phyloP scores from a whole-genome alignment of 2,329 filamentous ascomycete genomes.

The Sordariomycetes sp. region DNA sequence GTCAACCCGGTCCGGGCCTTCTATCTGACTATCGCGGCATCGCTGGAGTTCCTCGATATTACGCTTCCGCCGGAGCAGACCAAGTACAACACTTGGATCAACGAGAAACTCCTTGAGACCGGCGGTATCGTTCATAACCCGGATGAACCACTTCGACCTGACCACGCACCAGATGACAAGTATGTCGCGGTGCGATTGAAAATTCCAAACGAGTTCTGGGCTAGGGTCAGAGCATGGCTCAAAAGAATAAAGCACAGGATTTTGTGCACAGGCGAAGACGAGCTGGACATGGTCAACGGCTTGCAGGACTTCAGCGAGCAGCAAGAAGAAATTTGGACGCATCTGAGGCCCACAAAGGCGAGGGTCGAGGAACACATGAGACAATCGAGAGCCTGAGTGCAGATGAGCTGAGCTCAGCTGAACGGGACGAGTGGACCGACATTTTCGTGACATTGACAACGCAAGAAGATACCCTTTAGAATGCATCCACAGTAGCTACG shows the following conservation, averaged over 20 bases:
- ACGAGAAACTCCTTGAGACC: slow-evolving; percentile 41
- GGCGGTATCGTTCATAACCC: slow-evolving; percentile 24
- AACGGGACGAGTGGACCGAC: too few species aligned
- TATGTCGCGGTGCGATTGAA: slow-evolving; percentile 48
- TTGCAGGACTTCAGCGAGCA: slow-evolving; percentile 11
- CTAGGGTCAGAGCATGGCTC: slow-evolving; percentile 34
- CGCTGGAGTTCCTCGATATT: slow-evolving; percentile 51
- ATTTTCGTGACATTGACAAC: too few species aligned
- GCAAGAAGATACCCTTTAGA: too few species aligned
- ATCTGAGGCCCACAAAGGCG: slow-evolving; percentile 8
- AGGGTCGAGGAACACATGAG: not conserved
- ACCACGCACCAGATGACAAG: slow-evolving; percentile 46
- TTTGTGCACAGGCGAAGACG: slow-evolving; percentile 2
- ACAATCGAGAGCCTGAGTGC: too few species aligned
- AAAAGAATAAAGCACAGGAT: slow-evolving; percentile 21
- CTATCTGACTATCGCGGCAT: slow-evolving; percentile 53
- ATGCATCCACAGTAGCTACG: too few species aligned
- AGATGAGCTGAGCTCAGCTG: too few species aligned
- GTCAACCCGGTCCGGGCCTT: slow-evolving; percentile 54
- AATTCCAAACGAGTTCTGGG: slow-evolving; percentile 48
- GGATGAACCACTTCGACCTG: slow-evolving; percentile 35
- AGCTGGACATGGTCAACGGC: slow-evolving; percentile 5
- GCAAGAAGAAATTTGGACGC: slow-evolving; percentile 14
- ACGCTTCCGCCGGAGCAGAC: slow-evolving; percentile 38
- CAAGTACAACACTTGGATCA: slow-evolving; percentile 39